Conservation (phyloP, 805 yeast species). For the Yamadazyma nakazawae region DNA sequence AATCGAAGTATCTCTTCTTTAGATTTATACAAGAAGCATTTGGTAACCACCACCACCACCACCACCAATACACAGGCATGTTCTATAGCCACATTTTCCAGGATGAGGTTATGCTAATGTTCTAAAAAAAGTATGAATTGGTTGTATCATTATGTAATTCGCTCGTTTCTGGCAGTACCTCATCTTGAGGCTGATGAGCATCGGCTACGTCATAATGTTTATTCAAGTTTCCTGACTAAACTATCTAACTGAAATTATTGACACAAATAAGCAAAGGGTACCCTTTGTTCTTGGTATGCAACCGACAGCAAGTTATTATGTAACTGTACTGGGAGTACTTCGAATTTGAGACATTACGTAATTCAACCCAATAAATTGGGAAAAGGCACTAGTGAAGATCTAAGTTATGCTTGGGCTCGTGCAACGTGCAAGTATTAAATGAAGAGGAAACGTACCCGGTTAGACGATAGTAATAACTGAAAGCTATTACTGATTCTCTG, state of each 20-base stretch:
- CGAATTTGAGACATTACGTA: neutral
- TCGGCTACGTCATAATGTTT: constrained; percentile 3
- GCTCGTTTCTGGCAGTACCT: no score
- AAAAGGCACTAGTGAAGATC: no score
- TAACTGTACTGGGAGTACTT: neutral
- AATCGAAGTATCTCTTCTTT: no score
- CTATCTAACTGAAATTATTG: neutral
- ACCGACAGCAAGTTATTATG: neutral
- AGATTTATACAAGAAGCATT: no score
- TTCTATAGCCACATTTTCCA: no score
- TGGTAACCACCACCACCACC: no score
- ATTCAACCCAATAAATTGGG: neutral
- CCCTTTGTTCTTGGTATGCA: neutral
- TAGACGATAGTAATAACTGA: neutral
- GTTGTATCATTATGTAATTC: neutral
- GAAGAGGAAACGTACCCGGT: no score
- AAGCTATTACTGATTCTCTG: neutral
- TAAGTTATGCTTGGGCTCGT: no score
- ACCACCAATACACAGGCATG: no score
- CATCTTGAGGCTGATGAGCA: neutral
- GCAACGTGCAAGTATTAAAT: no score
- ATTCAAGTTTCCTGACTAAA: neutral
- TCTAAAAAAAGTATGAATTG: no score
- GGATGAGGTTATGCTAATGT: no score
- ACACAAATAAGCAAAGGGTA: neutral